Evolutionary conservation across 75 land plant genomes (phyloP), one percentile per base, ranked within the genome.

Genomic region (Azolla pinnata): DNA sequence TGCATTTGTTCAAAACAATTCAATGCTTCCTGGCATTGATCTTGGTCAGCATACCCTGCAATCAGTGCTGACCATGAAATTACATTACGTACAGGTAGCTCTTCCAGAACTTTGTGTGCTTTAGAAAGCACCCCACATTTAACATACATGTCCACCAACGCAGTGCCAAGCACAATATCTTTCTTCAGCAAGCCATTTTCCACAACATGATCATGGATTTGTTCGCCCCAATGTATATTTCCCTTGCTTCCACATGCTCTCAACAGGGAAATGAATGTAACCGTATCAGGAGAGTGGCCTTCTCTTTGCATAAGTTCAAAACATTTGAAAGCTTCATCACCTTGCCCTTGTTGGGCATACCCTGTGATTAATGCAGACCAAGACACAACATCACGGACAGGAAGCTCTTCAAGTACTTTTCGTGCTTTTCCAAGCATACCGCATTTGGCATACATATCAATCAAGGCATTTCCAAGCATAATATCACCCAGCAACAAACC

Each of bases 81-180:
- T 14, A 50, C 67, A 48, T 63, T 48, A 19, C 58, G 60, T 18
- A 17, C 18, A 9, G 35, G 31, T 21, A 66, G 68, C 29, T 35
- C 29, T 29, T 66, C 60, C 31, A 69, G 54, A 24, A 69, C 52
- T 56, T 56, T 71, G 17, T 45, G 69, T 24, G 72, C 69, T 24
- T 56, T 38, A 18, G 8, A 24, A 24, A 56, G 47, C 25, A 29
- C 51, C 29, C 69, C 68, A 28, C 71, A 64, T 33, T 52, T 65
- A 9, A 27, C 44, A 24, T 64, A 64, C 68, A 51, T 68, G 50
- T 79, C 79, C 10, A 46, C n/a, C 0, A 78, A 56, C 25, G 85
- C 78, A 72, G 78, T 75, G 33, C 65, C 77, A 0, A 85, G 74
- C 33, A 72, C 62, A 50, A 76, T 67, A 34, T 28, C 63, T 19